A percentile compares a stretch with the other conserved stretches of the same genome.
Evolutionary conservation across 805 yeast genomes (phyloP).

Genomic region (Starmerella vaccinii): DNA sequence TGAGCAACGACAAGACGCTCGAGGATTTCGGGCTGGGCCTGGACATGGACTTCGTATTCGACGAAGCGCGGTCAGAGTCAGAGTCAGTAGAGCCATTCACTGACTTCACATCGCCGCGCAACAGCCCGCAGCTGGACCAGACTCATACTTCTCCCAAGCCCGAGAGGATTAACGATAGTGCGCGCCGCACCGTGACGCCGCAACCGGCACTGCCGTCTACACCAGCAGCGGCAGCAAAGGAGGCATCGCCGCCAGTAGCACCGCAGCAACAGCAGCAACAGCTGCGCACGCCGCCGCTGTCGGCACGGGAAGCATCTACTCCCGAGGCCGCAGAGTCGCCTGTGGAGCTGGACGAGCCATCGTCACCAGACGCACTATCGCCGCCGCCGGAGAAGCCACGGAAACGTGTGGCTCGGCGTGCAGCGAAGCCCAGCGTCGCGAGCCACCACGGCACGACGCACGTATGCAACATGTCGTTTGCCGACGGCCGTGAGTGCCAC

Average conservation of each 20-base stretch:
- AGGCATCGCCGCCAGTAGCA: background rate
- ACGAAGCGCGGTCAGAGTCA: background rate
- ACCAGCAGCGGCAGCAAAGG: background rate
- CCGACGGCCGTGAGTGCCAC: conserved; percentile 46
- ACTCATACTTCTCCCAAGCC: background rate
- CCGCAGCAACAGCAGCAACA: too few relatives aligned
- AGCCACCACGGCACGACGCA: conserved; percentile 13
- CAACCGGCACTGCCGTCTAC: background rate
- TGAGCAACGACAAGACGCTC: background rate
- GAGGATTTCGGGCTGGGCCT: conserved; percentile 6
- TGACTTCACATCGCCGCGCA: background rate
- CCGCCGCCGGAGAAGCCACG: conserved; percentile 10
- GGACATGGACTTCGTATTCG: conserved; percentile 10
- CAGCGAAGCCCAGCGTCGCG: background rate
- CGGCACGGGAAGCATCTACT: background rate
- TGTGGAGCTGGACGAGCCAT: too few relatives aligned
- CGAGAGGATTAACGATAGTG: too few relatives aligned
- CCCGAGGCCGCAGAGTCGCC: background rate
- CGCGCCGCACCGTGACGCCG: too few relatives aligned
- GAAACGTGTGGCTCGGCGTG: conserved; percentile 4
- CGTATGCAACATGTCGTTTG: conserved; percentile 20
- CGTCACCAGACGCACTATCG: background rate
- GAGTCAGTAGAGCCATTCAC: background rate
- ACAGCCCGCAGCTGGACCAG: background rate
- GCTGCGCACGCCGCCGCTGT: conserved; percentile 2